These are phyloP conservation scores for Ganoderma lingzhi DNA, from an alignment of 1,284 basidiomycete genomes.

Conservation along the genomic window DNA sequence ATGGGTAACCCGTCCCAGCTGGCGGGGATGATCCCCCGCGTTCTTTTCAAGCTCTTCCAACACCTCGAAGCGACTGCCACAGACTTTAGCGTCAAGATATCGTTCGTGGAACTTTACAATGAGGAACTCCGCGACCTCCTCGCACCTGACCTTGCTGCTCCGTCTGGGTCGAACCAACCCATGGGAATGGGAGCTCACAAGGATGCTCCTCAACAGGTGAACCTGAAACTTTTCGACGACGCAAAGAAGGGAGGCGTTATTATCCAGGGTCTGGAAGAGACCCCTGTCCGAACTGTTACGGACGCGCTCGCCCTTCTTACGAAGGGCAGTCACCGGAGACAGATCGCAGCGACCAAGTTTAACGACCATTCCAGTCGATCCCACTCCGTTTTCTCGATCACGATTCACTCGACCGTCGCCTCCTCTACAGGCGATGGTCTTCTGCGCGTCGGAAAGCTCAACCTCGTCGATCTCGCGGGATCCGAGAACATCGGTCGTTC, in stretches of 20 bases:
- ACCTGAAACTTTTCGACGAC: slow-evolving; percentile 95
- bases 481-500: slow-evolving; percentile 98
- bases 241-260: slow-evolving; percentile 86
- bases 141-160: slow-evolving; percentile 73
- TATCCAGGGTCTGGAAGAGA: slow-evolving; percentile 96
- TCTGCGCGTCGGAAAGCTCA: slow-evolving; percentile 93
- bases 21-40: slow-evolving; percentile 98
- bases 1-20: slow-evolving; percentile 89
- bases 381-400: slow-evolving; percentile 98
- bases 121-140: slow-evolving; percentile 98
- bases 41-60: slow-evolving; percentile 92
- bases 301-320: slow-evolving; percentile 89
- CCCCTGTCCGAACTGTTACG: slow-evolving; percentile 82
- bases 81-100: slow-evolving; percentile 95
- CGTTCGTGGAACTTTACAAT: slow-evolving; percentile 98
- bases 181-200: slow-evolving; percentile 68
- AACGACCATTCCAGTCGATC: slow-evolving; percentile 98
- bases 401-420: slow-evolving; percentile 91
- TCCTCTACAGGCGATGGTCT: slow-evolving; percentile 86
- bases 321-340: slow-evolving; percentile 90
- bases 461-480: slow-evolving; percentile 97
- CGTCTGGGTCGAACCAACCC: slow-evolving; percentile 67
- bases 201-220: slow-evolving; percentile 52
- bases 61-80: slow-evolving; percentile 79
- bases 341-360: slow-evolving; percentile 97